Conservation (phyloP, 2,329 filamentous ascomycete species). For the Aspergillus sp. region DNA sequence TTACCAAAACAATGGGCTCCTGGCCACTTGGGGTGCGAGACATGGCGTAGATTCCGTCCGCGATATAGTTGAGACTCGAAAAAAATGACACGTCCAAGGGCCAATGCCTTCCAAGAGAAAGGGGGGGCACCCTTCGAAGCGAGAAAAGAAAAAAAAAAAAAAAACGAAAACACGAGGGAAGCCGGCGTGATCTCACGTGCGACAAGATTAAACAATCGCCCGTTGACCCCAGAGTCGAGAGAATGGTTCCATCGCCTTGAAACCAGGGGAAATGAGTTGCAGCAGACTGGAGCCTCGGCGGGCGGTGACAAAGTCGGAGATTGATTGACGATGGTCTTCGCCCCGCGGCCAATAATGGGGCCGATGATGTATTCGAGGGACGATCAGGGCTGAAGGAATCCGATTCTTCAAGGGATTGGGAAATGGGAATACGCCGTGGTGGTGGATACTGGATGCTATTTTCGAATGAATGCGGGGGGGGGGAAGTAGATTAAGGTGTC, state of each 20-base stretch:
- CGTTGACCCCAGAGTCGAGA: not conserved
- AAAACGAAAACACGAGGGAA: constrained; percentile 2
- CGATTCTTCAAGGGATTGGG: not conserved
- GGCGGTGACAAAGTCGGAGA: constrained; percentile 19
- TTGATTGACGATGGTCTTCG: not conserved
- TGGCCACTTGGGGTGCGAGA: constrained; percentile 48
- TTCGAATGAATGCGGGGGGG: no score
- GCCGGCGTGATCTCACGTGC: constrained; percentile 4
- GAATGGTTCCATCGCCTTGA: not conserved
- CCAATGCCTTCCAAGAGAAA: constrained; percentile 9
- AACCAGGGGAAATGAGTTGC: constrained; percentile 8
- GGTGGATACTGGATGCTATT: no score
- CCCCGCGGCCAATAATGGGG: not conserved
- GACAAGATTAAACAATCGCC: not conserved
- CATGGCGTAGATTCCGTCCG: constrained; percentile 22
- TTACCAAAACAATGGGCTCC: constrained; percentile 70
- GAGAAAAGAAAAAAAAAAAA: not conserved
- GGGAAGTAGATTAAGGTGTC: not conserved
- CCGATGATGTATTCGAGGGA: not conserved
- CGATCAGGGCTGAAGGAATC: not conserved
- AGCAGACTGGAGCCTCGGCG: constrained; percentile 13
- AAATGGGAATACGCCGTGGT: not conserved
- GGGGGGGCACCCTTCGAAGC: constrained; percentile 9
- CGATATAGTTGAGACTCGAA: constrained; percentile 9
- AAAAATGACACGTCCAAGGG: constrained; percentile 15